Base-by-base conservation (phyloP, 208 protist species). In the Leptomonas seymouri region DNA sequence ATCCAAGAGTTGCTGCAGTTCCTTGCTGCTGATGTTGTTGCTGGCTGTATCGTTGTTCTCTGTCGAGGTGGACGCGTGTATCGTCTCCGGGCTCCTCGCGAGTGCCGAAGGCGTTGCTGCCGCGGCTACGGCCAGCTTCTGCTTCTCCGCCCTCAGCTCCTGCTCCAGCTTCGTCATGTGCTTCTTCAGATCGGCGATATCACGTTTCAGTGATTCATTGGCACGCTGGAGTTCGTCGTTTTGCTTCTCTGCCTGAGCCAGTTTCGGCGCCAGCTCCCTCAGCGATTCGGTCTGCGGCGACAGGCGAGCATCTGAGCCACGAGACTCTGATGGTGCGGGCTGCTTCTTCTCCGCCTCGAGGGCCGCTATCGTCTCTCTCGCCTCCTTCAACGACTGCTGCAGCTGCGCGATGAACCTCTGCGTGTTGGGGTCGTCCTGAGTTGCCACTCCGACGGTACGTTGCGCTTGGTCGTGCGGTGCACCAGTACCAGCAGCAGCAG, bases 151-250 rank as follows among this genome's bases (percentile, higher is more conserved):
- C 50, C 54, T 27, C 64, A 62, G 28, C 30, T 50, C n/a, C 54
- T 61, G 18, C 55, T 70, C 44, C 25, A 74, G 48, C 20, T 48
- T n/a, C 30, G 42, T 50, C 31, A 70, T 46, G 36, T 76, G 36
- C 58, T 65, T 60, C 16, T 53, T 44, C 3, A 78, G 51, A 15
- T 67, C 67, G 20, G 49, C 59, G 15, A 74, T 34, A 8, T 68
- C 28, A 36, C 31, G 59, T 20, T 51, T 54, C 25, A 80, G 67
- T 11, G 50, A 30, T 15, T 58, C 71, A 28, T 84, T 84, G 31
- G 59, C 67, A 11, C 53, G 42, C 36, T 72, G 68, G 48, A 84
- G 60, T 27, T 72, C 59, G 30, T 54, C 73, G n/a, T 65, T 71
- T 21, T 64, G 59, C 15, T 74, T 62, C 60, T 84, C 61, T n/a